Evolutionary conservation across 306 rosid genomes (phyloP), one percentile per base, ranked within the genome.

Genomic region (Carpinus viminea): DNA sequence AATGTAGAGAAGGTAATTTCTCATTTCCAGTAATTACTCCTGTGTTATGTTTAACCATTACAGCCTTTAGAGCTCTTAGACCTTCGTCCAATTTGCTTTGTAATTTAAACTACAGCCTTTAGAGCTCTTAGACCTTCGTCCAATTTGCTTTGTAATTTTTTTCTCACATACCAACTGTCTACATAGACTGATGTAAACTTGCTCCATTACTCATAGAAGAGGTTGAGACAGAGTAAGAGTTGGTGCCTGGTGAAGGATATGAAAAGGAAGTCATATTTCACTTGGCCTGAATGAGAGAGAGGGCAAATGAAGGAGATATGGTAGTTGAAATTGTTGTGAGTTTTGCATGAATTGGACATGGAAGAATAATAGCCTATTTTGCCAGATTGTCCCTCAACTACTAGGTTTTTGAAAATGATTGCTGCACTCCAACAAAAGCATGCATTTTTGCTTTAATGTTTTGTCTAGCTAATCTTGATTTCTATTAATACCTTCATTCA

Each of bases 1-100:
- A 95, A 95, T 80, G 78, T 95, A 76, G 98, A 95, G 85, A 86
- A 83, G 98, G 98, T 95, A 81, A 61, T 78, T 72, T 81, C 73
- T 78, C 24, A 47, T 76, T 76, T 47, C 43, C 57, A 28, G 47
- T 65, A 31, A 16, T 8, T 45, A 50, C 57, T 59, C 72, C 18
- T 70, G 43, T 24, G 7, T 77, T 4, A 8, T 47, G 36, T 53
- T 50, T 7, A 13, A 59, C 65, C 16, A 17, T 71, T 12, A 45
- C 31, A 38, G 54, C 28, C 53, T n/a, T 17, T 69, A 12, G 52
- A 69, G 52, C 31, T 34, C 52, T 45, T 12, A 20, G 9, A n/a
- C 12, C 36, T 73, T 73, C n/a, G 24, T 38, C 68, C 17, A 41
- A 24, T 45, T 24, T 53, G 77, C 70, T 53, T 6, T 15, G n/a